Evolutionary conservation across 441 rosid genomes (phyloP), one percentile per base, ranked within the genome.

Genomic region (Aleurites moluccanus): DNA sequence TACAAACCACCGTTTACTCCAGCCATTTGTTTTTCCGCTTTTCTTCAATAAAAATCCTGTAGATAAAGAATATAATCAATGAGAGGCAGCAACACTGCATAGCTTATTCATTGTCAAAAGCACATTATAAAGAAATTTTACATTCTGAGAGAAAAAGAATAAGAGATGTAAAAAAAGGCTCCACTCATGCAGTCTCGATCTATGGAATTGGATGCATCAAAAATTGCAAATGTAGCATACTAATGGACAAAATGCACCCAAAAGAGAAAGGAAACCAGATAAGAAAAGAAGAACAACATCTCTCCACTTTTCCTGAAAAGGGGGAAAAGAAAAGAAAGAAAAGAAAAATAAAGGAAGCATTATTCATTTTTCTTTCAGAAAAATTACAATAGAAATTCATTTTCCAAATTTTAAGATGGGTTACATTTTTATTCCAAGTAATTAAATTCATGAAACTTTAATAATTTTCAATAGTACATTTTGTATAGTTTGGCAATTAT

Each of bases 1-100:
- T 59, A 96, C 99, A 89, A 96, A 96, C 99, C 99, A 96, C 69
- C 96, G 89, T 82, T 83, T 86, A 79, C 95, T 91, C 99, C 99
- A 96, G 56, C 92, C 97, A 80, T 86, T 91, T 69, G 93, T 86
- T 85, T 93, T 96, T 75, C 84, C 97, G 82, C 99, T 96, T 84
- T 89, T 96, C 86, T 93, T 96, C 86, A 93, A 80, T 42, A 80
- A 80, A 69, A 53, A 80, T 38, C 83, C 83, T 80, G 78, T 50
- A 69, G 56, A 68, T 27, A 35, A 9, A 4, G 21, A 14, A 40
- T 18, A 66, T 11, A 69, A 73, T 62, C 74, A 59, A 25, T 67
- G 13, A 14, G 52, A 47, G 28, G 40, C 21, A 23, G 44, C 23
- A 27, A 64, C 4, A 30, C n/a, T 9, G 28, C 64, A 47, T 67